A percentile compares a stretch with the other conserved stretches of the same genome.
These are phyloP conservation scores for Yarrowia sp. DNA, from an alignment of 805 yeast species.

Conservation along the genomic window DNA sequence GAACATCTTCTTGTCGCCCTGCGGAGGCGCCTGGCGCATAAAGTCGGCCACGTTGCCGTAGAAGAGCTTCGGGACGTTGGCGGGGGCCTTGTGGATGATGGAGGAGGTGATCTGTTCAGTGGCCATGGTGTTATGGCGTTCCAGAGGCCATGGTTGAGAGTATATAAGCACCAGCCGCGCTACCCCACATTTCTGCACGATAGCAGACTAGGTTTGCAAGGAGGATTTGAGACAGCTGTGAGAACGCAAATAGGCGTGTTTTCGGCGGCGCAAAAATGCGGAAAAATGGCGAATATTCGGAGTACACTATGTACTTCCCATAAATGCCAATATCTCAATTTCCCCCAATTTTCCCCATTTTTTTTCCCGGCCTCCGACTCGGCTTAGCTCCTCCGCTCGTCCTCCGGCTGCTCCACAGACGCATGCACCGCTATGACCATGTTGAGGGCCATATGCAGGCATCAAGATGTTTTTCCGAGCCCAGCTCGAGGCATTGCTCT, in stretches of 20 bases:
- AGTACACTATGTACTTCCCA: no score
- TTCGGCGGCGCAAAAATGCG: neutral
- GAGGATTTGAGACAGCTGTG: neutral
- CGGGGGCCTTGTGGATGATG: slow-evolving; percentile 25
- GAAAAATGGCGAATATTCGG: no score
- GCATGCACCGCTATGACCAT: neutral
- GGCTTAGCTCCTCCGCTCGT: neutral
- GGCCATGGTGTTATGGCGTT: neutral
- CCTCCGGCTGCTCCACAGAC: neutral
- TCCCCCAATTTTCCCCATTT: neutral
- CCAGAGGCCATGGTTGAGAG: no score
- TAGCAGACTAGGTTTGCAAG: neutral
- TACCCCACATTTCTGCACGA: slow-evolving; percentile 23
- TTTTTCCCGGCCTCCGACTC: neutral
- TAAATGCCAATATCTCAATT: no score
- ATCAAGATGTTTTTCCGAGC: slow-evolving; percentile 20
- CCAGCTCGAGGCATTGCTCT: no score
- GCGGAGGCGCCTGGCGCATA: slow-evolving; percentile 7
- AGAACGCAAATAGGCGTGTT: neutral
- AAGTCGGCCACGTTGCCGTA: slow-evolving; percentile 14
- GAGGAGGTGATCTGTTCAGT: neutral
- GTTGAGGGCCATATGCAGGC: slow-evolving; percentile 3
- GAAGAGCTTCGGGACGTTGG: slow-evolving; percentile 26
- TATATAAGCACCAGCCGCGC: no score
- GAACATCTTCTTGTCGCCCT: slow-evolving; percentile 17